Evolutionary conservation across 78 protist species (phyloP), one percentile per base, ranked within the genome.

Genomic region (Polysphondylium violaceum): DNA sequence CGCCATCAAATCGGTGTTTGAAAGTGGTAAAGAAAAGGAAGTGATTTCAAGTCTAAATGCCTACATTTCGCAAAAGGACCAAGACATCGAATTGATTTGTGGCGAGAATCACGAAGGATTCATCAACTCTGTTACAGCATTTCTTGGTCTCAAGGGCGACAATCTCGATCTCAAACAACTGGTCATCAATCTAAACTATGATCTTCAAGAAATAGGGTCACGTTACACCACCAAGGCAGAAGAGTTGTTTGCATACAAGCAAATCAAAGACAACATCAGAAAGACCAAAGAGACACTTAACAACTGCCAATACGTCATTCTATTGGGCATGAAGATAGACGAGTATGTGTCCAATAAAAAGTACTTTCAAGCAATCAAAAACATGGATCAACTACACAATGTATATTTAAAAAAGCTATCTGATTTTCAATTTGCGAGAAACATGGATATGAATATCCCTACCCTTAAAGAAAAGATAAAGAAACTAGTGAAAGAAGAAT

Each of bases 41-140:
- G 79, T 83, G 0, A 83, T 83, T 8, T 51, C 51, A 9, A 69
- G 43, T 40, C 65, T 83, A 35, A 69, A 83, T 21, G 25, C 59
- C 3, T 83, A 83, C 41, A 83, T 83, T 1, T 31, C 31, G 0
- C 44, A 67, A 35, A 83, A 83, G 23, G 79, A 83, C 23, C 3
- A 31, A 2, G 91, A 83, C 33, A 83, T 83, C 19, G 91, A 83
- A 71, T 69, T 69, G 91, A 83, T 83, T 71, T 83, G 91, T 69
- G 91, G 91, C 41, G 91, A 83, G 40, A 83, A 83, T 43, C 91
- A 83, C 31, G 91, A 83, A n/a, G 78, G 67, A 3, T 83, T 83
- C 55, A 83, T 83, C 19, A 83, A 83, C 59, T 83, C 91, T n/a
- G 91, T 83, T 0, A 67, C 77, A 3, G 65, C 74, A 21, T 83